Base-by-base conservation (phyloP, 2,329 filamentous ascomycete genomes). In the Talaromyces verruculosus region DNA sequence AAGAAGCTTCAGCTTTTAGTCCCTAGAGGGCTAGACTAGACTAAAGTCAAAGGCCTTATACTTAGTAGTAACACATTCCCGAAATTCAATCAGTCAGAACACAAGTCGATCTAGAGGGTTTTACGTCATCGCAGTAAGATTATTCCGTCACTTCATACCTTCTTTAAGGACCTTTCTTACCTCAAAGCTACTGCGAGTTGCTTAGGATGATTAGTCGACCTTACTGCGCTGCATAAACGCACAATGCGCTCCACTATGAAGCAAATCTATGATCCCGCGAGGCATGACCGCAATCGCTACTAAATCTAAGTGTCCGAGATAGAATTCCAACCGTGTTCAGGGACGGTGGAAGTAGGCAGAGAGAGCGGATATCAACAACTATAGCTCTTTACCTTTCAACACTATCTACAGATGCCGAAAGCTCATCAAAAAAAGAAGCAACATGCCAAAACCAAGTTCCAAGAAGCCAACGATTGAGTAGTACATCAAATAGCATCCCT, bases 131-230 rank as follows among this genome's bases (percentile, higher is more conserved):
- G 5, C 17, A 17, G 15, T 17, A 37, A 57, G 35, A 28, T 63
- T 5, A 22, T 63, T 2, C 25, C 37, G 11, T 63, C 49, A 8
- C 72, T 80, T 28, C 71, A 73, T 64, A 76, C 68, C 39, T 79
- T 80, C 67, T 80, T 80, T 65, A 66, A 76, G 60, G 74, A 80
- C 64, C 66, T 79, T 11, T 74, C 72, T 55, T 79, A 76, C 64
- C 65, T 80, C 6, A 68, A 75, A 19, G 19, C 25, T 4, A 49
- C 10, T 0, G 2, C 10, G 19, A 49, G 45, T 8, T 49, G 19
- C 45, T 10, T 49, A 4, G 10, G 19, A 49, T 19, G 19, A 49
- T 49, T 49, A 49, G 45, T 49, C 8, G 19, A 49, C 19, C 45
- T 49, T 19, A 19, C 8, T 0, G 45, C 45, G 2, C 2, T 49